Evolutionary conservation across 345 rosid genomes (phyloP), one percentile per base, ranked within the genome.

Genomic region (Garcia nutans): DNA sequence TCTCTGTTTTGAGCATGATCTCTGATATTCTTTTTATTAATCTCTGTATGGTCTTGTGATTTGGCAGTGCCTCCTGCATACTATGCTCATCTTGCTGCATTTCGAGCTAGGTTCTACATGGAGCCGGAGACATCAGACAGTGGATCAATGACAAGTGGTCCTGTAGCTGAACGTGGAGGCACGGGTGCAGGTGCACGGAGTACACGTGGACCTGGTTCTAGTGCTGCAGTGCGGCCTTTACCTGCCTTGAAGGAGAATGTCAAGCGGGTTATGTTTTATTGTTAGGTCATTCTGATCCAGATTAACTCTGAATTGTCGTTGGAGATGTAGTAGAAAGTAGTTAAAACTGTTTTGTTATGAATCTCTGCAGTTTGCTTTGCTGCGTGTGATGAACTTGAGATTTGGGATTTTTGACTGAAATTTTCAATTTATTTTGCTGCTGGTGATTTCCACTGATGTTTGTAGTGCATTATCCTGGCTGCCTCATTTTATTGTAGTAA

Each of bases 51-150:
- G 17, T 16, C 10, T 64, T 47, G 8, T 71, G 64, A 44, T 71
- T 64, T 50, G 81, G 78, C 87, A 96, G 99, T 96, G 54, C 99
- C 99, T 5, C 99, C 98, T 16, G 99, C 98, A 1, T 96, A 96
- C 64, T 93, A 96, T 77, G 99, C 99, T 1, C 99, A 96, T 85
- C 92, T 96, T 20, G 99, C 98, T 33, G 99, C 99, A 49, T 96
- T 96, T 72, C 86, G 97, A 76, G 99, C 99, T 59, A 91, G 98
- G 24, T 96, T 96, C 87, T 96, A 96, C 75, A 90, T 93, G 99
- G 99, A 96, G 69, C 98, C 99, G 1, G 99, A 93, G 87, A 88
- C 98, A 3, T 93, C 98, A 8, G 99, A 96, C 83, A 93, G 97
- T 54, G 99, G 97, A 10, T 96, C 99, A 0, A 90, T 93, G 89